These are phyloP conservation scores for Fragaria ananassa DNA, from an alignment of 306 rosid species.

Conservation along the genomic window DNA sequence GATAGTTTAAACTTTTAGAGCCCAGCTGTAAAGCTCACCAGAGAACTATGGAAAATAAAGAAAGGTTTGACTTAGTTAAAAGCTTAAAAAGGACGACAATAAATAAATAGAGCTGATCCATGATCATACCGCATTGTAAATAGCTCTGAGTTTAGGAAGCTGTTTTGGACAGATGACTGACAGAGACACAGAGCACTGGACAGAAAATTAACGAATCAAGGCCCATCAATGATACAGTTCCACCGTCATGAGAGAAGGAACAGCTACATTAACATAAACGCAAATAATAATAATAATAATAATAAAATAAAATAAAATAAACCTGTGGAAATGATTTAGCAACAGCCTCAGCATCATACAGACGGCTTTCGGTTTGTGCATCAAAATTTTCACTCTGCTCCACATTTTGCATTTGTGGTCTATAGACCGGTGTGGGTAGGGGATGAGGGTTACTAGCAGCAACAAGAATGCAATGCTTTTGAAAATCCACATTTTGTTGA, in stretches of 20 bases:
- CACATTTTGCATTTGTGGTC: constrained; percentile 66
- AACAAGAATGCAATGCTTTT: constrained; percentile 85
- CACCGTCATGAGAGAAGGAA: constrained; percentile 13
- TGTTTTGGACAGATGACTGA: constrained; percentile 91
- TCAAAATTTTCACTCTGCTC: constrained; percentile 79
- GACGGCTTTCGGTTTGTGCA: constrained; percentile 56
- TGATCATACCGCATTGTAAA: constrained; percentile 71
- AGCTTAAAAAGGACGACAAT: background rate
- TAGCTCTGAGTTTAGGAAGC: constrained; percentile 72
- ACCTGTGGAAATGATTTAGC: constrained; percentile 91
- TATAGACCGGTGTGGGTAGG: constrained; percentile 79
- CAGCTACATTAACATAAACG: constrained; percentile 9
- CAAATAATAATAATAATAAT: background rate
- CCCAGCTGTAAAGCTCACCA: background rate
- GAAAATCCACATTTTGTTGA: constrained; percentile 76
- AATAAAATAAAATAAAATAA: background rate
- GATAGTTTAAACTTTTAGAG: constrained; percentile 7
- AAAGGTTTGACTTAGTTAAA: constrained; percentile 9
- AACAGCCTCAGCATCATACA: constrained; percentile 83
- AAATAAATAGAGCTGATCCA: constrained; percentile 3
- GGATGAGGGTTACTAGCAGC: constrained; percentile 94
- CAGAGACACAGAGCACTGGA: constrained; percentile 84
- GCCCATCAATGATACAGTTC: constrained; percentile 7
- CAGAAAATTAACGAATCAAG: constrained; percentile 23
- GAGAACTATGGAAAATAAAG: constrained; percentile 5